Evolutionary conservation across 1,284 basidiomycete species (phyloP).

Genomic region (Leccinum colubrinum): DNA sequence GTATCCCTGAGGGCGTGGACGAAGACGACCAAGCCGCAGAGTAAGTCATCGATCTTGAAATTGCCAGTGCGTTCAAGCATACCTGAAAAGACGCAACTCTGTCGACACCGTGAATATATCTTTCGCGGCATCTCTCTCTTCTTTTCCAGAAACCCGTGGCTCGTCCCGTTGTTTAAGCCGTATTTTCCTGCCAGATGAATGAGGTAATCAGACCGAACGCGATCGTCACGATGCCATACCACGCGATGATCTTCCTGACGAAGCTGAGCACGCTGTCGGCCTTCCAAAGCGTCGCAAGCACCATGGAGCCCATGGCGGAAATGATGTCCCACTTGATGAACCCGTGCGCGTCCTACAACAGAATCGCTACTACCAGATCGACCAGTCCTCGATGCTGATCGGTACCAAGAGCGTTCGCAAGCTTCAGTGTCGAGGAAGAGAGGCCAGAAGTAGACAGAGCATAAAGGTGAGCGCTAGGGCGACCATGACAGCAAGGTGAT

Average conservation of each 20-base stretch:
- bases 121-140: neutral
- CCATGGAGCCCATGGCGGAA: conserved; percentile 29
- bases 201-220: conserved; percentile 44
- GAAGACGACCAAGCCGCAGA: too few relatives aligned
- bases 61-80: too few relatives aligned
- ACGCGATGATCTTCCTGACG: conserved; percentile 28
- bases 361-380: conserved; percentile 13
- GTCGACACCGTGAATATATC: neutral
- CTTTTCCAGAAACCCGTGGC: too few relatives aligned
- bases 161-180: conserved; percentile 23
- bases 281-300: conserved; percentile 46
- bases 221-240: conserved; percentile 36
- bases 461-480: conserved; percentile 32
- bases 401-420: conserved; percentile 22
- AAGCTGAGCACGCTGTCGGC: conserved; percentile 20
- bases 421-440: too few relatives aligned
- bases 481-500: conserved; percentile 36
- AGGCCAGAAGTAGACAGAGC: conserved; percentile 13
- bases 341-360: conserved; percentile 30
- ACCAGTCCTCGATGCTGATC: conserved; percentile 12
- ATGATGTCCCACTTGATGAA: conserved; percentile 46
- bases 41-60: too few relatives aligned
- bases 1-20: too few relatives aligned
- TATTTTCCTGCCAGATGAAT: conserved; percentile 19
- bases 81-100: too few relatives aligned